These are phyloP conservation scores for Fraxinus nigra DNA, from an alignment of 305 asterid species.

Conservation along the genomic window DNA sequence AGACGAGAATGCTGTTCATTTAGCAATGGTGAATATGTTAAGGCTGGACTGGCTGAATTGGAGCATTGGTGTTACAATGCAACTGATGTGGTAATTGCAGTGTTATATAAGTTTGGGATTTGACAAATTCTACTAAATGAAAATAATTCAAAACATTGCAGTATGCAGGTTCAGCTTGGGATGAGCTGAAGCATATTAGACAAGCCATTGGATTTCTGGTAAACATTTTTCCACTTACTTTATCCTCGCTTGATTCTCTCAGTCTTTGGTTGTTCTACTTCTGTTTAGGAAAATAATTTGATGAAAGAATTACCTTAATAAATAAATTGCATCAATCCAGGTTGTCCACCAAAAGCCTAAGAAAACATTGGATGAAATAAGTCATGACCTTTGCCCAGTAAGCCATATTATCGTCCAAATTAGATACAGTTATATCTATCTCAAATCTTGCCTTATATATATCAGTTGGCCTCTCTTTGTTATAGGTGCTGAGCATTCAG, in stretches of 20 bases:
- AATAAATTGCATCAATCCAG: conserved; percentile 24
- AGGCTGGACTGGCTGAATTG: conserved; percentile 63
- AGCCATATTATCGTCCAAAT: conserved; percentile 18
- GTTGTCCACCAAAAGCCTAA: conserved; percentile 62
- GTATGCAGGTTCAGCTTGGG: conserved; percentile 76
- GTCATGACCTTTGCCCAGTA: conserved; percentile 55
- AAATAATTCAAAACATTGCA: conserved; percentile 37
- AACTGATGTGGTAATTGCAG: conserved; percentile 52
- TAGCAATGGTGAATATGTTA: conserved; percentile 69
- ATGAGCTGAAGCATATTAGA: conserved; percentile 59
- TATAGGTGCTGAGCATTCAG: conserved; percentile 61
- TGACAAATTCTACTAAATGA: conserved; percentile 17
- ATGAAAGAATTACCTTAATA: conserved; percentile 3
- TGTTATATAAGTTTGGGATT: not conserved
- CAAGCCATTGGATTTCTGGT: conserved; percentile 70
- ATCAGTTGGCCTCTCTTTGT: conserved; percentile 8
- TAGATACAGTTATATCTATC: not conserved
- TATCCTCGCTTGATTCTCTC: not conserved
- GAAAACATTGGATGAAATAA: conserved; percentile 55
- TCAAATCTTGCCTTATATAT: not conserved
- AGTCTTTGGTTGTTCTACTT: not conserved
- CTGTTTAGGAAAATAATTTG: not conserved
- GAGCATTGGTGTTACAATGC: conserved; percentile 62
- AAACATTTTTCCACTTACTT: conserved; percentile 10
- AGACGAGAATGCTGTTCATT: conserved; percentile 70